phyloP scores from a whole-genome alignment of 2,329 filamentous ascomycete genomes.

The Colletotrichum echinochloae region DNA sequence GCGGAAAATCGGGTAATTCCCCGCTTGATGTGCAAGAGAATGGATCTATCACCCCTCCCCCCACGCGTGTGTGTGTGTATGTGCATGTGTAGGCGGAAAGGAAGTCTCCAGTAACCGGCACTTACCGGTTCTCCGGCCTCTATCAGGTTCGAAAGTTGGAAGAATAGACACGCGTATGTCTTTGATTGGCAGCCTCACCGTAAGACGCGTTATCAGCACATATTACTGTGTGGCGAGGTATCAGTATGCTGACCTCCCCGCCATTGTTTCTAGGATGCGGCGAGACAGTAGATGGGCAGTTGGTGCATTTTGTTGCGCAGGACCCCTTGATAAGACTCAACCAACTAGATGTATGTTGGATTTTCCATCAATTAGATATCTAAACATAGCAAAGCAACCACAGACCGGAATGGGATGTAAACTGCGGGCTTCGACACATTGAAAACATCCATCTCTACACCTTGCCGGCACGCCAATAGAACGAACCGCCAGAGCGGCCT shows the following conservation, averaged over 20 bases:
- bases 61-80: not conserved
- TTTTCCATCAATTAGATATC: not conserved
- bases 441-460: not conserved
- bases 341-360: too few relatives aligned
- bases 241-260: not conserved
- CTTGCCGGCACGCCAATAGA: not conserved
- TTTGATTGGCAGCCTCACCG: not conserved
- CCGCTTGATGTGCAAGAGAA: not conserved
- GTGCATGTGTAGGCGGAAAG: not conserved
- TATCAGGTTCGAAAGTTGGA: too few relatives aligned
- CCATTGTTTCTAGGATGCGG: not conserved
- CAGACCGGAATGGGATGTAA: not conserved
- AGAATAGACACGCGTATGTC: not conserved
- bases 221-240: not conserved
- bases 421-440: not conserved
- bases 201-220: not conserved
- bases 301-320: too few relatives aligned
- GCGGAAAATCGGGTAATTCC: constrained; percentile 18
- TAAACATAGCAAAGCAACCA: not conserved
- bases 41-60: not conserved
- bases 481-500: not conserved
- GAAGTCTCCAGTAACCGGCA: not conserved
- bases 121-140: not conserved
- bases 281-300: too few relatives aligned
- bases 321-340: not conserved